Evolutionary conservation across 768 basidiomycete genomes (phyloP).

Genomic region (Suillus clintonianus): DNA sequence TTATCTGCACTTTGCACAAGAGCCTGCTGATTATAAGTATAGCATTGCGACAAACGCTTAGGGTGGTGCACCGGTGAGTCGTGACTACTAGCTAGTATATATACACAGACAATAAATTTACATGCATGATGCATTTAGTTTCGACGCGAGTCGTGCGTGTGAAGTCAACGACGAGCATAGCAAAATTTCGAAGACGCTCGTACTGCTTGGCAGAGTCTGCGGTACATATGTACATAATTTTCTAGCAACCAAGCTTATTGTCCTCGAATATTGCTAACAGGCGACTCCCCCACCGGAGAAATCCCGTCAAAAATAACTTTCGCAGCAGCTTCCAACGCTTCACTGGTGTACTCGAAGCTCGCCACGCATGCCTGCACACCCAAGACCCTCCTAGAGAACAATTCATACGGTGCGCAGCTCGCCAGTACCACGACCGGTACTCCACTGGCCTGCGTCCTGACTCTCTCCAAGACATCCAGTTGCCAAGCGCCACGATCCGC

Average conservation of each 20-base stretch:
- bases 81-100: too few species aligned
- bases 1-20: too few species aligned
- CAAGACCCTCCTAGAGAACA: conserved; percentile 31
- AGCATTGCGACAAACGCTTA: too few species aligned
- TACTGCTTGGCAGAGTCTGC: too few species aligned
- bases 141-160: too few species aligned
- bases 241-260: not conserved
- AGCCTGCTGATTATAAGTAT: too few species aligned
- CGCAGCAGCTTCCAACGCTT: conserved; percentile 48
- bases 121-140: too few species aligned
- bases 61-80: too few species aligned
- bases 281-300: not conserved
- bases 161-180: too few species aligned
- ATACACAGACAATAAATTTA: too few species aligned
- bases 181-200: too few species aligned
- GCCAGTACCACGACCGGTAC: conserved; percentile 51
- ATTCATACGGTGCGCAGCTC: conserved; percentile 70
- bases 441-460: conserved; percentile 11
- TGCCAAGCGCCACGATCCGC: conserved; percentile 58
- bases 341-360: conserved; percentile 60
- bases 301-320: conserved; percentile 44
- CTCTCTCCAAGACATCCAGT: conserved; percentile 38
- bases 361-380: conserved; percentile 42
- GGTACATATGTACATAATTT: too few species aligned
- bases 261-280: not conserved